Evolutionary conservation across 441 rosid genomes (phyloP), one percentile per base, ranked within the genome.

Genomic region (Rhodomyrtus psidioides): DNA sequence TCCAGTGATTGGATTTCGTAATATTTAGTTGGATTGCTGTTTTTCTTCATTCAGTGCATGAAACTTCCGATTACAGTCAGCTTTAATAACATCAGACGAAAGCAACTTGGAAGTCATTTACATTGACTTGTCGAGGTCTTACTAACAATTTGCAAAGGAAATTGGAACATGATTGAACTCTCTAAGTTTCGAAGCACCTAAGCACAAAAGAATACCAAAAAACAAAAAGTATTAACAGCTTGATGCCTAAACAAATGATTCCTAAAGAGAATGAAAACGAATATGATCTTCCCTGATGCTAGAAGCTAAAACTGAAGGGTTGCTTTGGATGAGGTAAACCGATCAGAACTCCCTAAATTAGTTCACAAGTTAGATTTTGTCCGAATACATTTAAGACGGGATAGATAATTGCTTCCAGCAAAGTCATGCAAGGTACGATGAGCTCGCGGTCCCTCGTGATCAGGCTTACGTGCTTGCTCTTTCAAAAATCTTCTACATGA

Each of bases 331-430:
- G 49, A 39, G 79, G 51, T 39, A 44, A 39, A 70, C 79, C 79
- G 39, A 21, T 39, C 23, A 70, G 23, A 39, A 70, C 79, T 39
- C 9, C 42, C 51, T 21, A 39, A 70, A 44, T 39, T 70, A 13
- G 49, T 15, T 84, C 85, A 82, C 79, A 62, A 17, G 74, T 39
- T 83, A 53, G 87, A 86, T 75, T 87, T 89, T 42, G 90, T 95
- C 84, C 89, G 94, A 82, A 95, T 96, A 88, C 91, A 95, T 88
- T 92, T 89, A 44, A 97, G 97, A 26, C 58, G 91, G 54, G 94
- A 91, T 86, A 97, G 84, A 91, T 96, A 97, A 87, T 93, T 93
- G 88, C 90, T 94, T 92, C 94, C 99, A 17, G 98, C 99, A 89
- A 97, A 95, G 89, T 97, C 99, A 90, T 97, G 99, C 4, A 96